These are phyloP conservation scores for Ceratocystis cubensis DNA, from an alignment of 2,329 filamentous ascomycete species.

Conservation along the genomic window DNA sequence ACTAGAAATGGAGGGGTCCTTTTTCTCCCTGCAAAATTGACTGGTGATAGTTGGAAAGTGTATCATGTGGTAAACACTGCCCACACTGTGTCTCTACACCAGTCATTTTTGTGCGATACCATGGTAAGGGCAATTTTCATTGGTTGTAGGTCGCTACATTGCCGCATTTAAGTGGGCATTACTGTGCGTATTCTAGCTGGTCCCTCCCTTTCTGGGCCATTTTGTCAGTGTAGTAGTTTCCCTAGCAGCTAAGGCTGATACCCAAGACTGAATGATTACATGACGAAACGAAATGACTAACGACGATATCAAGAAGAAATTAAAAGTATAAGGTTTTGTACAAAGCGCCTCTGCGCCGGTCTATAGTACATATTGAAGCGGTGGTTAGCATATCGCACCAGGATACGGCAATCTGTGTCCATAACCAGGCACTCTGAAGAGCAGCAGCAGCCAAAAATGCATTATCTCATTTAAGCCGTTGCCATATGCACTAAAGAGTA, in stretches of 20 bases:
- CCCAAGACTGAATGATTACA: too few relatives aligned
- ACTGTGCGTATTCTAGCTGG: slow-evolving; percentile 13
- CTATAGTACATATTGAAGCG: slow-evolving; percentile 8
- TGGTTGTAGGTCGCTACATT: not conserved
- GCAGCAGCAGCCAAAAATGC: not conserved
- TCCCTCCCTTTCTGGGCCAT: not conserved
- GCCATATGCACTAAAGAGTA: not conserved
- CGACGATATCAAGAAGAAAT: not conserved
- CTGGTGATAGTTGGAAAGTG: slow-evolving; percentile 13
- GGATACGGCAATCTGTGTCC: not conserved
- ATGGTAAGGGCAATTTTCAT: not conserved
- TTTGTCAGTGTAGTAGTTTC: not conserved
- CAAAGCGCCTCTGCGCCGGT: not conserved
- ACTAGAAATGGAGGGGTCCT: slow-evolving; percentile 2
- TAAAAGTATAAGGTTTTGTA: not conserved
- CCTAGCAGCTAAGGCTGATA: not conserved
- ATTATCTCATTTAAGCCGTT: not conserved
- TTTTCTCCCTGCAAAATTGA: slow-evolving; percentile 14
- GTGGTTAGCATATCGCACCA: not conserved
- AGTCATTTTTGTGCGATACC: not conserved
- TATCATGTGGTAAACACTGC: slow-evolving; percentile 10
- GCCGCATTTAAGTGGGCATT: slow-evolving; percentile 5
- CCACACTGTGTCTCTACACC: not conserved
- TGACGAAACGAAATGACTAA: not conserved
- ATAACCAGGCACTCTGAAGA: not conserved